phyloP scores from a whole-genome alignment of 305 asterid species.

The Euphrasia arctica region DNA sequence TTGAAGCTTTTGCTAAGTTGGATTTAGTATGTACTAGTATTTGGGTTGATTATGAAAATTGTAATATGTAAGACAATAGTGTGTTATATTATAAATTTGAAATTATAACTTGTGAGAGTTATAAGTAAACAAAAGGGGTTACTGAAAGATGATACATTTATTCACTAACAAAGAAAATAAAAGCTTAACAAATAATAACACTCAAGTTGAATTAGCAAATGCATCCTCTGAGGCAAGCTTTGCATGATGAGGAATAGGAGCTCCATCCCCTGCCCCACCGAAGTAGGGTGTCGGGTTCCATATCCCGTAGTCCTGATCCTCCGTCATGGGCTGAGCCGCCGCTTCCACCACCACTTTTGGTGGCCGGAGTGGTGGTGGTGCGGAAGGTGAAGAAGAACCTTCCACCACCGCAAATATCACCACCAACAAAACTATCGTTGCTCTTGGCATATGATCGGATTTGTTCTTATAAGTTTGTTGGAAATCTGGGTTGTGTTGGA shows the following conservation, averaged over 20 bases:
- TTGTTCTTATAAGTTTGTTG: neutral
- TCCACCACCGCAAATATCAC: slow-evolving; percentile 14
- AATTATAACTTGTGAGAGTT: too few relatives aligned
- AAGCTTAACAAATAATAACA: neutral
- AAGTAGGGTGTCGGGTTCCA: slow-evolving; percentile 30
- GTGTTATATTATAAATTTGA: too few relatives aligned
- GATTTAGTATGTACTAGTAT: too few relatives aligned
- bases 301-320: slow-evolving; percentile 27
- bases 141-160: too few relatives aligned
- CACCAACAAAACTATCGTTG: neutral
- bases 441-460: neutral
- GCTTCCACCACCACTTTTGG: slow-evolving; percentile 15
- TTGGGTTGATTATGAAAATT: too few relatives aligned
- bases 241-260: slow-evolving; percentile 39
- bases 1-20: too few relatives aligned
- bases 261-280: slow-evolving; percentile 25
- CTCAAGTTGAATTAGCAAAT: slow-evolving; percentile 7
- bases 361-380: neutral
- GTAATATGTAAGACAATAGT: too few relatives aligned
- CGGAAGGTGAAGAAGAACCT: slow-evolving; percentile 7
- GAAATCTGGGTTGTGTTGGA: neutral
- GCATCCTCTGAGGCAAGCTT: neutral
- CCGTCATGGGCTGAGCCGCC: slow-evolving; percentile 22
- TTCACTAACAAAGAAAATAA: neutral
- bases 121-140: too few relatives aligned